These are phyloP conservation scores for Lodderomyces elongisporus DNA, from an alignment of 1,139 yeast species.

Conservation along the genomic window DNA sequence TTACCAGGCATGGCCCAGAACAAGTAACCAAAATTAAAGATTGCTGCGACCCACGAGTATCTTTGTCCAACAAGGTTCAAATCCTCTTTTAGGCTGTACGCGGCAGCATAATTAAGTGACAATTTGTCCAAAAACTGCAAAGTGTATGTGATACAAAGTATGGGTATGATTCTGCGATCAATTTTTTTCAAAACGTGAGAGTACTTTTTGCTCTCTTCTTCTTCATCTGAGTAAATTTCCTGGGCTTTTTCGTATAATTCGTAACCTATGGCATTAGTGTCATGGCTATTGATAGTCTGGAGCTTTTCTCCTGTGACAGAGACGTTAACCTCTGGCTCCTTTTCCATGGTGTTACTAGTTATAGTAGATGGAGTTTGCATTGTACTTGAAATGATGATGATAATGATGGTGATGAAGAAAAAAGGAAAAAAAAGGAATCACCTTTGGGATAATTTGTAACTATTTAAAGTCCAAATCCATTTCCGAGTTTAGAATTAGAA, in stretches of 20 bases:
- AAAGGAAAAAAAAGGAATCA: no score
- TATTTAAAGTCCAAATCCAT: no score
- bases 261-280: conserved; percentile 19
- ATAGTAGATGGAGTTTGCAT: no score
- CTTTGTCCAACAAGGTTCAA: conserved; percentile 19
- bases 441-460: no score
- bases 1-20: conserved; percentile 52
- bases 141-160: conserved; percentile 43
- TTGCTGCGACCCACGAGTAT: conserved; percentile 52
- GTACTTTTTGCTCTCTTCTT: conserved; percentile 14
- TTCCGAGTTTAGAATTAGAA: no score
- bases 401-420: no score
- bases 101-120: conserved; percentile 34
- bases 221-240: conserved; percentile 23
- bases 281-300: background rate
- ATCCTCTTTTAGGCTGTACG: conserved; percentile 21
- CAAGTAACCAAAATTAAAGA: conserved; percentile 51
- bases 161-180: conserved; percentile 38
- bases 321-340: no score
- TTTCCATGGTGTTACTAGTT: no score
- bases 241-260: conserved; percentile 28
- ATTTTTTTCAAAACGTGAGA: conserved; percentile 29
- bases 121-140: conserved; percentile 49
- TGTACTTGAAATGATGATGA: no score
- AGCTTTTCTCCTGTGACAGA: background rate